Evolutionary conservation across 805 yeast species (phyloP).

Genomic region (Candida ipomoeae): DNA sequence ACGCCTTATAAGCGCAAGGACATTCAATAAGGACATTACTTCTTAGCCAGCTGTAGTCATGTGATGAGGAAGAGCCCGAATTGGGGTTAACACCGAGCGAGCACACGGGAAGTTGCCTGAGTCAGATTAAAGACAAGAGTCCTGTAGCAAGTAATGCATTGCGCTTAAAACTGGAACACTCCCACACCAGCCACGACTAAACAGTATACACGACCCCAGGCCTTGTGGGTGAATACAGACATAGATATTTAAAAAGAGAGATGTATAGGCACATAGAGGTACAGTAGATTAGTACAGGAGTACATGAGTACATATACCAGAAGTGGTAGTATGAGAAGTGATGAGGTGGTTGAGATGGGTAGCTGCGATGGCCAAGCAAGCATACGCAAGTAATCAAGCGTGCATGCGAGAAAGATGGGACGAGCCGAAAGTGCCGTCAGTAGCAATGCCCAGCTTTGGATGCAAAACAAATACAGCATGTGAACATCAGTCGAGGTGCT

Average conservation of each 20-base stretch:
- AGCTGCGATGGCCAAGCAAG: background rate
- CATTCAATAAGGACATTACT: background rate
- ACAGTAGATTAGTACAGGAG: no score
- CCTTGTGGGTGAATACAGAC: no score
- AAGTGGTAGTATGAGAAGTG: no score
- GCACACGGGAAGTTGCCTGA: background rate
- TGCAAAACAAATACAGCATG: background rate
- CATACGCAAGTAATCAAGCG: background rate
- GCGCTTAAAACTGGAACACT: background rate
- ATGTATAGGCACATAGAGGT: no score
- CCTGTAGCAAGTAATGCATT: slow-evolving; percentile 1
- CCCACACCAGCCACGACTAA: background rate
- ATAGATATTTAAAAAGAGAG: no score
- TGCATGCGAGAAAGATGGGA: background rate
- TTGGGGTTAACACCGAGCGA: background rate
- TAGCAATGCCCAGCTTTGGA: background rate
- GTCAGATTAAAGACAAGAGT: background rate
- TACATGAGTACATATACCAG: no score
- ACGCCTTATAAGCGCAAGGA: slow-evolving; percentile 37
- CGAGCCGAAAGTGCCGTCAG: slow-evolving; percentile 4
- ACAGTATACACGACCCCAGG: no score
- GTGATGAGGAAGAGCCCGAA: background rate
- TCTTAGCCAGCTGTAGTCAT: background rate
- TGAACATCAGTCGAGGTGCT: background rate
- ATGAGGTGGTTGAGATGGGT: no score